Percentiles rank a stretch among this genome's conserved stretches.
These are phyloP conservation scores for Blastocystis sp. DNA, from an alignment of 352 stramenopile species.

Conservation along the genomic window DNA sequence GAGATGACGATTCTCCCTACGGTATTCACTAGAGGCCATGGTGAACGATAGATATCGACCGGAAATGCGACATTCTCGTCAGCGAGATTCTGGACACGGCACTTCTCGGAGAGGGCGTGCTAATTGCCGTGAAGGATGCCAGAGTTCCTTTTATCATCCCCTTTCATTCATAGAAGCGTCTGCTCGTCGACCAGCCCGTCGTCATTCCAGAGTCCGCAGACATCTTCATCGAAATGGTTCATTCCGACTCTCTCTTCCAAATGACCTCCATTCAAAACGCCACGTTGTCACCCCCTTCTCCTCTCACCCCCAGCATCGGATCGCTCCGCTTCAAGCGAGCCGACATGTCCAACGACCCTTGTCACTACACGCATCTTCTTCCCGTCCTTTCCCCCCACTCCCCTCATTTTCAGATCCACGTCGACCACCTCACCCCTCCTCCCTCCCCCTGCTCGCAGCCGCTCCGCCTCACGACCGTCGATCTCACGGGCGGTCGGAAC, in stretches of 20 bases:
- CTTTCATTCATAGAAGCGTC: conserved; percentile 30
- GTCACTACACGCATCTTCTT: conserved; percentile 13
- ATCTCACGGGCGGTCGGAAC: conserved; percentile 1
- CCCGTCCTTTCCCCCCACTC: neutral
- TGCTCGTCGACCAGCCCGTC: conserved; percentile 21
- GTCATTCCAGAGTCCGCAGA: conserved; percentile 57
- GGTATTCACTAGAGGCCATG: neutral
- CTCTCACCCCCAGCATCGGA: neutral
- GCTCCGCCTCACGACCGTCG: neutral
- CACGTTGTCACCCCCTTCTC: neutral
- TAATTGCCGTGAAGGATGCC: conserved; percentile 39
- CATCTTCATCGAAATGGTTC: conserved; percentile 26
- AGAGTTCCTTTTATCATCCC: neutral
- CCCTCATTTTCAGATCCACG: conserved; percentile 11
- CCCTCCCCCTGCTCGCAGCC: neutral
- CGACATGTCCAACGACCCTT: neutral
- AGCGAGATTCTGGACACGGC: conserved; percentile 65
- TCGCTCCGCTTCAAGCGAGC: neutral
- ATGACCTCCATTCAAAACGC: conserved; percentile 19
- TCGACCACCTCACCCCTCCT: neutral
- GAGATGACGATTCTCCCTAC: neutral
- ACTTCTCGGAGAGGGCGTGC: conserved; percentile 63
- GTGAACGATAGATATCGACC: conserved; percentile 17
- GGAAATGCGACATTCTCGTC: conserved; percentile 60
- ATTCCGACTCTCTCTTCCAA: conserved; percentile 26